Percentiles rank a stretch among this genome's conserved stretches.
These are phyloP conservation scores for Auriculariales sp. DNA, from an alignment of 768 basidiomycete genomes.

Conservation along the genomic window DNA sequence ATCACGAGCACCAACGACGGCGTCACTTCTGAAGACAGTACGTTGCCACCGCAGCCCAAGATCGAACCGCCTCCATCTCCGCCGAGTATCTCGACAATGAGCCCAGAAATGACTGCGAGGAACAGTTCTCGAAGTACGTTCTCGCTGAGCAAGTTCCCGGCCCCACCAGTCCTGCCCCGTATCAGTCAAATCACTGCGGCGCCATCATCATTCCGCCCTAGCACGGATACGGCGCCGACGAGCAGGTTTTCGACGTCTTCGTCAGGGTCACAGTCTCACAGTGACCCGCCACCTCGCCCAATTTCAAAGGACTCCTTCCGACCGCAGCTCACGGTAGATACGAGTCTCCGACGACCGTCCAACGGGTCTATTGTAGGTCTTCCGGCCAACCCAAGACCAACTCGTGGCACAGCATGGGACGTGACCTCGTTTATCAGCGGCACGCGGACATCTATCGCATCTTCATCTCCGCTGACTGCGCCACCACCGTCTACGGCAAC, in stretches of 20 bases:
- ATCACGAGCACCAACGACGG: neutral
- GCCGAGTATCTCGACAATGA: too few relatives aligned
- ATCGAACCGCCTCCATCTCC: neutral
- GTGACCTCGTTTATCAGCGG: neutral
- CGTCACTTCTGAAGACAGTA: neutral
- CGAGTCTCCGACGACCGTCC: neutral
- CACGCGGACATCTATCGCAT: neutral
- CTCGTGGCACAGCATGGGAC: neutral
- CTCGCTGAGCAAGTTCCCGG: conserved; percentile 1
- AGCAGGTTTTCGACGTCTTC: neutral
- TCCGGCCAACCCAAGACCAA: neutral
- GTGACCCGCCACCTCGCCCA: neutral
- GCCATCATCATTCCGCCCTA: too few relatives aligned
- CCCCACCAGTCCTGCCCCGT: neutral
- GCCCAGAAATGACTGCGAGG: neutral
- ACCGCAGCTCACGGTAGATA: neutral
- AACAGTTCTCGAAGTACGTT: neutral
- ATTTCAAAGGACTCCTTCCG: too few relatives aligned
- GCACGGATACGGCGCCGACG: neutral
- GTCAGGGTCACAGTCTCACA: neutral
- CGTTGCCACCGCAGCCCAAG: neutral
- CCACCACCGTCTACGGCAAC: neutral
- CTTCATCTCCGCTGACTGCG: neutral
- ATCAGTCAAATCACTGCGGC: neutral
- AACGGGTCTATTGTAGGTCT: neutral